Base-by-base conservation (phyloP, 164 flowering plant genomes). In the Houttuynia cordata region DNA sequence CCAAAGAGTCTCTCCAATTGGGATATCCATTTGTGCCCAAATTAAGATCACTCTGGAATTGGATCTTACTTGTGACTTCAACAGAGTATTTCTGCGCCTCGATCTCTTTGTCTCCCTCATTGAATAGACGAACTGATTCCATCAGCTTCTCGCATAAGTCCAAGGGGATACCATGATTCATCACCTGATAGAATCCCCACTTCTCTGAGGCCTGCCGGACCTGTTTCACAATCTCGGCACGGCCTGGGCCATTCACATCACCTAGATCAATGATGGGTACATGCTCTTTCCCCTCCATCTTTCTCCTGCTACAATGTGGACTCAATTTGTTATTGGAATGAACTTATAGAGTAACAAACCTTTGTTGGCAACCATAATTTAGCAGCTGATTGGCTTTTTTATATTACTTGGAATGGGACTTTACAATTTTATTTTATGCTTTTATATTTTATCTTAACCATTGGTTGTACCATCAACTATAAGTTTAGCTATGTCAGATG, bases 251-350 rank as follows among this genome's bases (percentile, higher is more conserved):
- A 13, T 41, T 53, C 1, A 57, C 23, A 17, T 59, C 63, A 7
- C 68, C 37, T 17, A 75, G 62, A 40, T 71, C 73, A 59, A 71
- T 60, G 25, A 66, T 30, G 20, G 78, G 75, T n/a, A 75, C 63
- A 10, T 54, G 57, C 7, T 54, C 37, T 30, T 30, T 30, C 6
- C 37, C 37, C 37, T 30, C 37, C 37, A 30, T 30, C 37, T 30
- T 30, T 30, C 6, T 30, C 6, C 37, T 30, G 4, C 6, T 30
- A 2, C 37, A 6, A 30, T 30, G 37, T 30, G 37, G 6, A 6
- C 37, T 30, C 6, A 2, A 30, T 30, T 30, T 30, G 37, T 2
- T 30, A 30, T 2, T 2, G 37, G 37, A 30, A 30, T n/a, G 37
- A 2, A 30, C 37, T 30, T 30, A 2, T 30, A 30, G 37, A 30